Evolutionary conservation across 768 basidiomycete species (phyloP).

Genomic region (Tulasnella sp.): DNA sequence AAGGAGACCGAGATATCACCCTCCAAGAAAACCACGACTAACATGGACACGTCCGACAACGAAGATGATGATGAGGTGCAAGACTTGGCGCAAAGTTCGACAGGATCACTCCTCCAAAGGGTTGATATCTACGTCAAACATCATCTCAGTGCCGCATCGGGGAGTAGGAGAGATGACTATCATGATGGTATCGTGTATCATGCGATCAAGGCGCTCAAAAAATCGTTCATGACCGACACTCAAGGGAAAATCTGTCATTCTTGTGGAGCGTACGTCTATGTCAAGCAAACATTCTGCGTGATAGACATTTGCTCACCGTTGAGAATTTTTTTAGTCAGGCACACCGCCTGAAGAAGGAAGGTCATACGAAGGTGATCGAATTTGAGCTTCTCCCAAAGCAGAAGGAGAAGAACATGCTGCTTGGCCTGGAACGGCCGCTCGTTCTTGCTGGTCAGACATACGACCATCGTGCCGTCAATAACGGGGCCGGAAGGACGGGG

Average conservation of each 20-base stretch:
- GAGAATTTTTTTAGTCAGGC: slow-evolving; percentile 45
- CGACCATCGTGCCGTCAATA: slow-evolving; percentile 12
- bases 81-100: slow-evolving; percentile 41
- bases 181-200: slow-evolving; percentile 85
- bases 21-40: slow-evolving; percentile 20
- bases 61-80: slow-evolving; percentile 37
- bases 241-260: slow-evolving; percentile 54
- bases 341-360: slow-evolving; percentile 90
- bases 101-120: slow-evolving; percentile 49
- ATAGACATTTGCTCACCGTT: no score
- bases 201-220: slow-evolving; percentile 75
- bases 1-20: neutral
- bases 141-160: slow-evolving; percentile 34
- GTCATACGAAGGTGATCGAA: slow-evolving; percentile 87
- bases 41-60: slow-evolving; percentile 27
- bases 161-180: slow-evolving; percentile 68
- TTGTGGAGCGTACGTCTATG: slow-evolving; percentile 69
- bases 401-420: slow-evolving; percentile 45
- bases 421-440: slow-evolving; percentile 58
- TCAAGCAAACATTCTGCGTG: slow-evolving; percentile 7
- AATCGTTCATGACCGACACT: slow-evolving; percentile 35
- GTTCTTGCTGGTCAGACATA: slow-evolving; percentile 38
- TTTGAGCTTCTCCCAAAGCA: slow-evolving; percentile 77
- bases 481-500: slow-evolving; percentile 21
- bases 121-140: slow-evolving; percentile 56